Evolutionary conservation across 108 stramenopile genomes (phyloP).

Genomic region (Chaetoceros muelleri): DNA sequence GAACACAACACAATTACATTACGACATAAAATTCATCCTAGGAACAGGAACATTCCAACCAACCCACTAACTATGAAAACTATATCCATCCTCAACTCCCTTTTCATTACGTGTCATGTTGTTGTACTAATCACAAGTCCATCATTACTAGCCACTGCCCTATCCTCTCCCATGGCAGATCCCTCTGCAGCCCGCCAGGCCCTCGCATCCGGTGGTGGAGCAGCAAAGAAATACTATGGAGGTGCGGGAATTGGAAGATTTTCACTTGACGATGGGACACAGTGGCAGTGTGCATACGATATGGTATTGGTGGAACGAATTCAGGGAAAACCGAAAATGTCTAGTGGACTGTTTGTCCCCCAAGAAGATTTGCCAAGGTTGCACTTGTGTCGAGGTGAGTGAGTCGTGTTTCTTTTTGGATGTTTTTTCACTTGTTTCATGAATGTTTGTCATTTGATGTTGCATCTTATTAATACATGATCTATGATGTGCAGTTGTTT

Average conservation of each 20-base stretch:
- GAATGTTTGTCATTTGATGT: no score
- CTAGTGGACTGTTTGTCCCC: conserved; percentile 59
- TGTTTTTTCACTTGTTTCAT: no score
- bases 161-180: not conserved
- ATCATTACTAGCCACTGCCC: no score
- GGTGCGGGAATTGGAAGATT: conserved; percentile 71
- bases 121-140: no score
- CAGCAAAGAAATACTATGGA: conserved; percentile 28
- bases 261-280: conserved; percentile 31
- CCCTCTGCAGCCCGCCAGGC: not conserved
- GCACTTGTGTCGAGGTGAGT: conserved; percentile 54
- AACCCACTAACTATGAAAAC: no score
- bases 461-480: no score
- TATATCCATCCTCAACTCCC: no score
- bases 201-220: not conserved
- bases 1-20: not conserved
- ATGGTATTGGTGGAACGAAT: conserved; percentile 84
- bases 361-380: conserved; percentile 73
- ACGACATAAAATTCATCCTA: no score
- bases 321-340: conserved; percentile 47
- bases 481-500: conserved; percentile 37
- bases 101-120: no score
- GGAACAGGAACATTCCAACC: no score
- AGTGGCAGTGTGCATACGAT: conserved; percentile 59
- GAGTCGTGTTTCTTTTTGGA: no score